phyloP scores from a whole-genome alignment of 1,139 yeast species.

The Lodderomyces pseudojiufengensis region DNA sequence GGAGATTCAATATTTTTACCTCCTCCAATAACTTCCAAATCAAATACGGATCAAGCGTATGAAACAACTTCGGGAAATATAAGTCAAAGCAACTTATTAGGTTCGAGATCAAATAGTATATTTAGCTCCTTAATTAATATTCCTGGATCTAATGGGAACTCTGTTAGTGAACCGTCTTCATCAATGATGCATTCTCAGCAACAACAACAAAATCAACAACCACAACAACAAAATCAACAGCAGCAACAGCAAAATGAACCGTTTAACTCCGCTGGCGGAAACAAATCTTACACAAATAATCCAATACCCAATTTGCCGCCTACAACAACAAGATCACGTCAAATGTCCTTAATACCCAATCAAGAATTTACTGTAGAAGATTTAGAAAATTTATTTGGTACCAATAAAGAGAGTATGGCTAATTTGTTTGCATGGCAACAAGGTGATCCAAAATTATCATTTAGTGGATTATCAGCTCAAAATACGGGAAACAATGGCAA shows the following conservation, averaged over 20 bases:
- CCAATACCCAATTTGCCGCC: conserved; percentile 11
- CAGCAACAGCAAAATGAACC: neutral
- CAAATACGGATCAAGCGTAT: conserved; percentile 11
- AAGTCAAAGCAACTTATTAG: conserved; percentile 4
- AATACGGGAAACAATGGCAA: conserved; percentile 1
- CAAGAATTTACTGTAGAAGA: conserved; percentile 34
- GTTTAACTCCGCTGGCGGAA: conserved; percentile 17
- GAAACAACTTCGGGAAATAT: conserved; percentile 6
- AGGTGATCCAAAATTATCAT: conserved; percentile 13
- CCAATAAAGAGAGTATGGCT: conserved; percentile 39
- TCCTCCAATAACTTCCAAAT: conserved; percentile 23
- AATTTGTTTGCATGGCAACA: conserved; percentile 31
- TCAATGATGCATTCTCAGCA: neutral
- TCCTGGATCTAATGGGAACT: conserved; percentile 34
- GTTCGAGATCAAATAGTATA: conserved; percentile 36
- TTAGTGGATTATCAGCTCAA: conserved; percentile 2
- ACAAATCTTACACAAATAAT: conserved; percentile 2
- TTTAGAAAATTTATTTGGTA: conserved; percentile 35
- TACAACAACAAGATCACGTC: conserved; percentile 13
- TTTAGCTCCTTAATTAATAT: conserved; percentile 41
- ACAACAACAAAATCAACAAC: conserved; percentile 1
- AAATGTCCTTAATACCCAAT: conserved; percentile 13
- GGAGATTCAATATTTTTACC: conserved; percentile 33
- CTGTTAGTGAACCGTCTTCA: conserved; percentile 27
- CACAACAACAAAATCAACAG: neutral